Conservation (phyloP, 352 stramenopile species). For the Phytophthora tubulina region DNA sequence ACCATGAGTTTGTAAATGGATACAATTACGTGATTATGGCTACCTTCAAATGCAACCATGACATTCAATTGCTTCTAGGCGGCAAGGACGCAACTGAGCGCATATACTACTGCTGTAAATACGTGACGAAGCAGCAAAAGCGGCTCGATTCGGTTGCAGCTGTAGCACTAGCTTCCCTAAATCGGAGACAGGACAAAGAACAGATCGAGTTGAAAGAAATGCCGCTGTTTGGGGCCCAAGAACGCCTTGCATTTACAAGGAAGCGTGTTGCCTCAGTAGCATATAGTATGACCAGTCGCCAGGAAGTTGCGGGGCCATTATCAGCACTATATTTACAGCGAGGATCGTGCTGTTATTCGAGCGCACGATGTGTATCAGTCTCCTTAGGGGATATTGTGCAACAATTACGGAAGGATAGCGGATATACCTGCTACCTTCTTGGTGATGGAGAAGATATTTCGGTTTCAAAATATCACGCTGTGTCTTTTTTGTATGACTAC, state of each 20-base stretch:
- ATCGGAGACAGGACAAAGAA: not conserved
- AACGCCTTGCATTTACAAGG: not conserved
- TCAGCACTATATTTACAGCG: not conserved
- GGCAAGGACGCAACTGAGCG: not conserved
- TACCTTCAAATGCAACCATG: not conserved
- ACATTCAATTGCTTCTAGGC: not conserved
- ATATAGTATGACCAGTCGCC: not conserved
- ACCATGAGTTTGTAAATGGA: conserved; percentile 6
- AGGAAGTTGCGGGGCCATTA: not conserved
- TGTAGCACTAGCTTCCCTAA: not conserved
- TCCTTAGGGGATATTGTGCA: not conserved
- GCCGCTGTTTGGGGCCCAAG: not conserved
- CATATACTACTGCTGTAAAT: conserved; percentile 5
- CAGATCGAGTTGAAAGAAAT: not conserved
- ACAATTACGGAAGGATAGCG: not conserved
- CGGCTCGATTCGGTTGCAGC: not conserved
- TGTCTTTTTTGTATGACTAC: conserved; percentile 9
- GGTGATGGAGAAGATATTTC: not conserved
- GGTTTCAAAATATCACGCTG: not conserved
- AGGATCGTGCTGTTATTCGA: conserved; percentile 4
- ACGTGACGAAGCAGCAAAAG: conserved; percentile 5
- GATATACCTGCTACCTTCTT: not conserved
- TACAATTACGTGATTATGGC: conserved; percentile 3
- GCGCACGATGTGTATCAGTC: not conserved
- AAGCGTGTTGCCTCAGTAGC: conserved; percentile 1